phyloP scores from a whole-genome alignment of 2,329 filamentous ascomycete species.

The Dothiorella sarmentorum region DNA sequence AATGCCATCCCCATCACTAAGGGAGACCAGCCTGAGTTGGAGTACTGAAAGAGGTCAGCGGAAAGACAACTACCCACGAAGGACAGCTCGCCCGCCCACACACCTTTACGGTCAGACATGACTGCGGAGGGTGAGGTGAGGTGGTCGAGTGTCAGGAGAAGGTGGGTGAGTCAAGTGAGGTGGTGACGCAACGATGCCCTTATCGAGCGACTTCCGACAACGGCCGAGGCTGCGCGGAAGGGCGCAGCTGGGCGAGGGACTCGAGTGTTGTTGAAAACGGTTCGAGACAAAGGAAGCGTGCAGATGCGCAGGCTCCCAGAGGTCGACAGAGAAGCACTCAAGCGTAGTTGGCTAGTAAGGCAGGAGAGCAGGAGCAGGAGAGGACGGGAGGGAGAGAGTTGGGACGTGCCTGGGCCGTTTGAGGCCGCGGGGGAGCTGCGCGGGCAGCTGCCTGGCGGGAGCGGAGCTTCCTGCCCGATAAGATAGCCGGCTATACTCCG shows the following conservation, averaged over 20 bases:
- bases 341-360: background rate
- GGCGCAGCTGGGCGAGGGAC: background rate
- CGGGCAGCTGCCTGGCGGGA: background rate
- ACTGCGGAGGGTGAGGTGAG: conserved; percentile 10
- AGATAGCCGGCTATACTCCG: conserved; percentile 10
- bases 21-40: conserved; percentile 31
- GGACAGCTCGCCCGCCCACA: conserved; percentile 21
- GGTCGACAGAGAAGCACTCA: background rate
- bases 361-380: background rate
- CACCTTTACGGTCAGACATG: conserved; percentile 13
- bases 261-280: background rate
- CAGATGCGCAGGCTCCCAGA: background rate
- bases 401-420: background rate
- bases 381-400: background rate
- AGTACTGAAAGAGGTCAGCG: conserved; percentile 40
- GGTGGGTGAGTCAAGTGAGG: conserved; percentile 9
- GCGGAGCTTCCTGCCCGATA: conserved; percentile 4
- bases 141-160: background rate
- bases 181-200: conserved; percentile 13
- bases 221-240: conserved; percentile 1
- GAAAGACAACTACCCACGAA: conserved; percentile 17
- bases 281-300: background rate
- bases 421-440: conserved; percentile 15
- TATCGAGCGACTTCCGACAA: conserved; percentile 9
- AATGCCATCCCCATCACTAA: conserved; percentile 41